These are phyloP conservation scores for Trichoderma arundinaceum DNA, from an alignment of 2,329 filamentous ascomycete genomes.

Conservation along the genomic window DNA sequence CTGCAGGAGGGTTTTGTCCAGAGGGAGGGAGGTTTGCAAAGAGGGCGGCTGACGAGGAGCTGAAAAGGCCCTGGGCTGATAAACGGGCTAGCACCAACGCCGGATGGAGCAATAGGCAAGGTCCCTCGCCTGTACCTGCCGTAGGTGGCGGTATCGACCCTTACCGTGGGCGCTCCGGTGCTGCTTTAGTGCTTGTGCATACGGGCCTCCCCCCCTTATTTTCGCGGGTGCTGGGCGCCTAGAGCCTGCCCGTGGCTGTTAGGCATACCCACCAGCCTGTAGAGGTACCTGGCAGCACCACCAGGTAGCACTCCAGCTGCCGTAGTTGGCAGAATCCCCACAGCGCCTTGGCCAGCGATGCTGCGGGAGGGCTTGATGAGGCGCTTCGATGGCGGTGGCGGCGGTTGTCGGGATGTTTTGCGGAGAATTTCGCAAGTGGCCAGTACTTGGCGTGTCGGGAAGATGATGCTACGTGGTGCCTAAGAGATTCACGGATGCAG, in stretches of 20 bases:
- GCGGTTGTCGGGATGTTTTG: conserved; percentile 8
- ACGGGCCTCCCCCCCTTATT: neutral
- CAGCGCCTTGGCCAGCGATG: neutral
- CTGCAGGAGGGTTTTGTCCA: too few relatives aligned
- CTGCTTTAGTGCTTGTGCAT: neutral
- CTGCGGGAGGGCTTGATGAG: neutral
- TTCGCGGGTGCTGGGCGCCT: too few relatives aligned
- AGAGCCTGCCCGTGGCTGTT: too few relatives aligned
- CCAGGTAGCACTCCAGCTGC: too few relatives aligned
- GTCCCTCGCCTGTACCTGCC: conserved; percentile 19
- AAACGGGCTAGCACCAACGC: neutral
- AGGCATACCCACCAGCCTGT: too few relatives aligned
- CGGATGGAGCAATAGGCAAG: neutral
- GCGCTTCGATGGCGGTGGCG: neutral
- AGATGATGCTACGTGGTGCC: neutral
- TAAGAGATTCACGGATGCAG: neutral
- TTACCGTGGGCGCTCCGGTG: neutral
- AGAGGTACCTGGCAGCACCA: too few relatives aligned
- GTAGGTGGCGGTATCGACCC: conserved; percentile 9
- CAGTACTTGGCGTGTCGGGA: conserved; percentile 1
- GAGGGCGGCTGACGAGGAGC: conserved; percentile 9
- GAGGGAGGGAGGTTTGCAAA: neutral
- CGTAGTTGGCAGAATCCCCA: neutral
- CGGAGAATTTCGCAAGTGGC: conserved; percentile 4
- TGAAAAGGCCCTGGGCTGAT: conserved; percentile 18